Evolutionary conservation across 1,139 yeast species (phyloP), one percentile per base, ranked within the genome.

Genomic region (Meyerozyma elateridarum): DNA sequence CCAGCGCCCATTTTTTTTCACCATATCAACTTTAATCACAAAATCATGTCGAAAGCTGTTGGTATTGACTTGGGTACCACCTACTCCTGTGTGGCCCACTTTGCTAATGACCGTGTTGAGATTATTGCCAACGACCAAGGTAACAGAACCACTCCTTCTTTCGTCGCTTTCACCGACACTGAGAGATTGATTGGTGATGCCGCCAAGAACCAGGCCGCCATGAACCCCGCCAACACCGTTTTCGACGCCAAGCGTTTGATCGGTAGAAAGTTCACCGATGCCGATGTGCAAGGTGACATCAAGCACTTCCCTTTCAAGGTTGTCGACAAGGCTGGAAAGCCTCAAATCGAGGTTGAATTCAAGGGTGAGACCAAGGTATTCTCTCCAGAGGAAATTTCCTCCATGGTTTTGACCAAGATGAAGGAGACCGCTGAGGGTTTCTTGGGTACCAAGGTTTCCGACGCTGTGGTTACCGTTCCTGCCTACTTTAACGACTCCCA

Each of bases 391-490:
- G 82, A 77, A 57, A 69, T 77, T 46, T 76, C 82, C 20, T 75
- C 81, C n/a, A 76, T 77, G 82, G 66, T 77, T 44, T 67, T 77
- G 54, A 52, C 56, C 39, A 77, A 77, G 63, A 76, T 77, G 83
- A 76, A 69, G 60, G 81, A 76, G 48, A 76, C 79, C 36, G 84
- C 85, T 34, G 84, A 78, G 56, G 67, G 67, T 37, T 76, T 59
- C 61, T 62, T 81, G 53, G 89, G 88, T 50, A 51, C 64, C 36
- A 64, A 63, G 34, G 78, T 81, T 36, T 77, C 70, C 42, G 87
- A 80, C 46, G 89, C 88, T 25, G 89, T 81, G 40, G 81, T 81
- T 45, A 80, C 88, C 30, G 87, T 73, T 44, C 79, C 79, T 36
- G 79, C 79, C 40, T 73, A 73, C 59, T 73, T 73, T 59, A 73